phyloP scores from a whole-genome alignment of 2,329 filamentous ascomycete species.

The Setomelanomma holmii region DNA sequence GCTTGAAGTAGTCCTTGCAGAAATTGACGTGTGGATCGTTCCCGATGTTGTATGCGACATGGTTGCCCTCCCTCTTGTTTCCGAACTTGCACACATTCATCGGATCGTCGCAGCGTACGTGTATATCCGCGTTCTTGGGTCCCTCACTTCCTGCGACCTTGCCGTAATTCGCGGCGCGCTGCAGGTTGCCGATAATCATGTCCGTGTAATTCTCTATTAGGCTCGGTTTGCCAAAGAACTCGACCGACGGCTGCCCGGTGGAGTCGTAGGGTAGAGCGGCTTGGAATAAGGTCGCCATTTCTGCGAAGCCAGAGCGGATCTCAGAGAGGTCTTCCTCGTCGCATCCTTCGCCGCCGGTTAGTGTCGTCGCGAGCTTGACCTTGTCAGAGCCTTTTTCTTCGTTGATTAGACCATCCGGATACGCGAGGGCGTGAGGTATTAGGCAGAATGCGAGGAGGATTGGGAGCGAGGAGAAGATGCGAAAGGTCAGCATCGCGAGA shows the following conservation, averaged over 20 bases:
- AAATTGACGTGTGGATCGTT: slow-evolving; percentile 47
- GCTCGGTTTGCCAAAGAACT: slow-evolving; percentile 37
- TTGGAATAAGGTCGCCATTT: slow-evolving; percentile 41
- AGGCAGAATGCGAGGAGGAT: slow-evolving; percentile 27
- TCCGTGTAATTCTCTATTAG: slow-evolving; percentile 36
- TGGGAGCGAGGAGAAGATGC: slow-evolving; percentile 27
- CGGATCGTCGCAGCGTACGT: slow-evolving; percentile 46
- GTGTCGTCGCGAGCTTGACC: slow-evolving; percentile 26
- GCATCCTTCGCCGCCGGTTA: slow-evolving; percentile 44
- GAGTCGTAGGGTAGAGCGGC: slow-evolving; percentile 32
- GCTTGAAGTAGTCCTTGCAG: slow-evolving; percentile 37
- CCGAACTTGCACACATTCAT: slow-evolving; percentile 33
- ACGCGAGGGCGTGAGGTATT: slow-evolving; percentile 30
- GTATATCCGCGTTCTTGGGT: slow-evolving; percentile 37
- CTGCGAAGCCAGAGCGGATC: slow-evolving; percentile 40
- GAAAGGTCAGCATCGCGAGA: slow-evolving; percentile 30
- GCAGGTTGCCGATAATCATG: slow-evolving; percentile 37
- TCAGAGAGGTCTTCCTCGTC: slow-evolving; percentile 29
- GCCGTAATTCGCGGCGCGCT: slow-evolving; percentile 38
- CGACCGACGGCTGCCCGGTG: slow-evolving; percentile 28
- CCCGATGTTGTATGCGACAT: slow-evolving; percentile 44
- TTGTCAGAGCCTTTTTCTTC: slow-evolving; percentile 23
- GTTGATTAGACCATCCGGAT: slow-evolving; percentile 32
- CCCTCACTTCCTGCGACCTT: slow-evolving; percentile 28
- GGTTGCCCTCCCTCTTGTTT: slow-evolving; percentile 37